Evolutionary conservation across 2,329 filamentous ascomycete genomes (phyloP).

Genomic region (Fusarium sp.): DNA sequence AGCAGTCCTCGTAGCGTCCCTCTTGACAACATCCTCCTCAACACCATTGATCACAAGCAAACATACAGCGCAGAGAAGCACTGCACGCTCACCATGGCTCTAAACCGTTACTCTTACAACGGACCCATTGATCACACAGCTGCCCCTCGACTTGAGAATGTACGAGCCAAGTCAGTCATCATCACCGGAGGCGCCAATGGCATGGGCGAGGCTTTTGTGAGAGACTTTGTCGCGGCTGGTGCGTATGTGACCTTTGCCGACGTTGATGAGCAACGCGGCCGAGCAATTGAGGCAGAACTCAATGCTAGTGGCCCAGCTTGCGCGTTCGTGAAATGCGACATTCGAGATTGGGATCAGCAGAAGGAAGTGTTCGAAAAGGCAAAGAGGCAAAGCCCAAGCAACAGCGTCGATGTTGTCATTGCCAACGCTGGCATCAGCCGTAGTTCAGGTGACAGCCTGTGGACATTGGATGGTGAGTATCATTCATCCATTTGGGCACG

Average conservation of each 20-base stretch:
- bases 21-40: background rate
- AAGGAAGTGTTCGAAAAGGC: conserved; percentile 53
- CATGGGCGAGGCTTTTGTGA: conserved; percentile 51
- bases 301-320: conserved; percentile 35
- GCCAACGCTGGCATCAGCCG: conserved; percentile 57
- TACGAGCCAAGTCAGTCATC: conserved; percentile 56
- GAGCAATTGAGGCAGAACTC: conserved; percentile 46
- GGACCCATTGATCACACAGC: conserved; percentile 34
- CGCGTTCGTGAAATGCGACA: conserved; percentile 54
- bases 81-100: conserved; percentile 1
- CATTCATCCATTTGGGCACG: too few species aligned
- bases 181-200: conserved; percentile 59
- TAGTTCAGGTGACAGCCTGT: conserved; percentile 49
- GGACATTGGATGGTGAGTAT: conserved; percentile 49
- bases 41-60: background rate
- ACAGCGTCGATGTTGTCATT: conserved; percentile 56
- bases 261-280: conserved; percentile 47
- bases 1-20: too few species aligned
- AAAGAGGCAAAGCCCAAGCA: conserved; percentile 47
- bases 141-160: conserved; percentile 3
- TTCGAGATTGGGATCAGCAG: conserved; percentile 55
- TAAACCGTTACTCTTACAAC: conserved; percentile 32
- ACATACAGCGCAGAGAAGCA: background rate
- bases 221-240: conserved; percentile 49
- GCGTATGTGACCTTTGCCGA: conserved; percentile 55